These are phyloP conservation scores for Ichthyophthirius multifiliis DNA, from an alignment of 169 alveolate species.

Conservation along the genomic window DNA sequence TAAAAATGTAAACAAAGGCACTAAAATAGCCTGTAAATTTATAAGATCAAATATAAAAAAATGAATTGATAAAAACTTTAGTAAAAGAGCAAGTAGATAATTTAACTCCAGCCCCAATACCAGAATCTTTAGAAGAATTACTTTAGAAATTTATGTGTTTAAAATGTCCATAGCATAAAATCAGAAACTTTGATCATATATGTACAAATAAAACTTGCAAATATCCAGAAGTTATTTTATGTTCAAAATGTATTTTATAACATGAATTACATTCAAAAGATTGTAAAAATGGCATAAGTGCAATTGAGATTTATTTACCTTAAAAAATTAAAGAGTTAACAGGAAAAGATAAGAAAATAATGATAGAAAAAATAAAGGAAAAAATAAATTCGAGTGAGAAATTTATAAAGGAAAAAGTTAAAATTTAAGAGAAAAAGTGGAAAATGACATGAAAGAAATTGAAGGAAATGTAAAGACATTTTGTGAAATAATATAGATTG, in stretches of 20 bases:
- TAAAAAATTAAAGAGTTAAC: background rate
- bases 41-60: no score
- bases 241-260: conserved; percentile 9
- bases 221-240: background rate
- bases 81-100: background rate
- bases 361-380: background rate
- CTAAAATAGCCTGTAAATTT: no score
- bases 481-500: background rate
- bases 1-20: no score
- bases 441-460: background rate
- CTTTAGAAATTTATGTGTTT: background rate
- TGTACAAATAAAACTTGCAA: background rate
- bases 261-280: background rate
- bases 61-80: background rate
- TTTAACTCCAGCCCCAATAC: background rate
- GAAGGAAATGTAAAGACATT: background rate
- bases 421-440: background rate
- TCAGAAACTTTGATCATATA: conserved; percentile 12
- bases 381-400: background rate
- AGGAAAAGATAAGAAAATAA: background rate
- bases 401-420: background rate
- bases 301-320: conserved; percentile 2
- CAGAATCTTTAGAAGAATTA: background rate
- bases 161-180: conserved; percentile 4
- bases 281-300: background rate